Conservation (phyloP, 352 stramenopile species). For the Halophytophthora polymorphica region DNA sequence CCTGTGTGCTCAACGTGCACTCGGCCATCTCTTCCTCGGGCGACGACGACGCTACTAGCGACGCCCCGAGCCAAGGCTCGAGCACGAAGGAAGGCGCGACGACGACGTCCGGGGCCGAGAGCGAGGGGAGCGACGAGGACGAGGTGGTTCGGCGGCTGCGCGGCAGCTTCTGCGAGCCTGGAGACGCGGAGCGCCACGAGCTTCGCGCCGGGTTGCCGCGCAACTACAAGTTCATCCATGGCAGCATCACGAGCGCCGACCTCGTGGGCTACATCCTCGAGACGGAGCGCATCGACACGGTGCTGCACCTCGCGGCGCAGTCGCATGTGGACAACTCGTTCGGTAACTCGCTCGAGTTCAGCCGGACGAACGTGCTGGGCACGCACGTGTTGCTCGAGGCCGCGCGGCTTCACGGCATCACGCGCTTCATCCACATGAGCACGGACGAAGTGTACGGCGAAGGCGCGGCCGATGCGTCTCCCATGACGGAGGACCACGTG, state of each 20-base stretch:
- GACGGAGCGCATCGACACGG: constrained; percentile 95
- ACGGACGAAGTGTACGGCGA: constrained; percentile 99
- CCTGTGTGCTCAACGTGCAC: constrained; percentile 69
- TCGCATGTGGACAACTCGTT: constrained; percentile 99
- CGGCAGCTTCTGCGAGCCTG: constrained; percentile 57
- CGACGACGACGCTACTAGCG: background rate
- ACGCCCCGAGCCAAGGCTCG: background rate
- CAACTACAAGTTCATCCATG: constrained; percentile 97
- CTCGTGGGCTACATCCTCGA: constrained; percentile 94
- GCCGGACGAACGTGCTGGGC: constrained; percentile 97
- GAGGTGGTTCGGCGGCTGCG: constrained; percentile 42
- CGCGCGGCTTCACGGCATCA: constrained; percentile 89
- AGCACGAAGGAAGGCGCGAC: constrained; percentile 5
- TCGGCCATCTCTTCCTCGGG: constrained; percentile 34
- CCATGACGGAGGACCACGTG: constrained; percentile 95
- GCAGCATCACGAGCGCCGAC: constrained; percentile 93
- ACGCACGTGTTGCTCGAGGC: constrained; percentile 98
- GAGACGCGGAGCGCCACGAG: constrained; percentile 27
- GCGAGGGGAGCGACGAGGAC: constrained; percentile 22
- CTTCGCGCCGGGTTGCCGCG: constrained; percentile 27
- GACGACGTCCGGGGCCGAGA: constrained; percentile 24
- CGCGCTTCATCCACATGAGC: constrained; percentile 96
- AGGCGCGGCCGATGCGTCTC: constrained; percentile 82
- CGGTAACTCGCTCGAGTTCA: constrained; percentile 98
- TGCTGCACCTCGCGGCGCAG: constrained; percentile 98